Conservation (phyloP, 768 basidiomycete genomes). For the Leccinum barrowsii region DNA sequence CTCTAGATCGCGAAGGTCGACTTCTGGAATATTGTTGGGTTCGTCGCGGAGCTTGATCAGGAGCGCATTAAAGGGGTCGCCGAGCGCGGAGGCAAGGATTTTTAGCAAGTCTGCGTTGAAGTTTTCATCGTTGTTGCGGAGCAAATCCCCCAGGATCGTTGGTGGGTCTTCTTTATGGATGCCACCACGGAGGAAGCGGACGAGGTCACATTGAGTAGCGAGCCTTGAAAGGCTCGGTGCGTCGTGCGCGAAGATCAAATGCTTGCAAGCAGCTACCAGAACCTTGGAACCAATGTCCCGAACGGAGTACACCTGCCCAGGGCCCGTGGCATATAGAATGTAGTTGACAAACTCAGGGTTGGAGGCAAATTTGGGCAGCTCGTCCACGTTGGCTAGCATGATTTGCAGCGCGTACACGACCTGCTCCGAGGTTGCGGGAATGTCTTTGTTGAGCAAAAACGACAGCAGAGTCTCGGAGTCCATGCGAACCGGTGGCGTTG, state of each 20-base stretch:
- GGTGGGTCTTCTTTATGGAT: slow-evolving; percentile 1
- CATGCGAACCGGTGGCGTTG: neutral
- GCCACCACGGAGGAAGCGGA: slow-evolving; percentile 1
- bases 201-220: neutral
- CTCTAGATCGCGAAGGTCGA: slow-evolving; percentile 3
- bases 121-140: neutral
- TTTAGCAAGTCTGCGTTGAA: neutral
- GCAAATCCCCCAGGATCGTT: slow-evolving; percentile 2
- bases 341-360: slow-evolving; percentile 4
- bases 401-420: slow-evolving; percentile 1
- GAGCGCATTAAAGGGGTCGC: slow-evolving; percentile 4
- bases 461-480: neutral
- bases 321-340: neutral
- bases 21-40: neutral
- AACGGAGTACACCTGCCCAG: slow-evolving; percentile 1
- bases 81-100: slow-evolving; percentile 1
- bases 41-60: slow-evolving; percentile 1
- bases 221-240: neutral
- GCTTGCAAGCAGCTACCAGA: neutral
- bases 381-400: neutral
- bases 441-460: slow-evolving; percentile 2
- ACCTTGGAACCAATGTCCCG: neutral
- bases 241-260: neutral
- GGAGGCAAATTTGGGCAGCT: neutral
- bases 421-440: neutral